These are phyloP conservation scores for Boletellus sp. DNA, from an alignment of 1,284 basidiomycete species.

Conservation along the genomic window DNA sequence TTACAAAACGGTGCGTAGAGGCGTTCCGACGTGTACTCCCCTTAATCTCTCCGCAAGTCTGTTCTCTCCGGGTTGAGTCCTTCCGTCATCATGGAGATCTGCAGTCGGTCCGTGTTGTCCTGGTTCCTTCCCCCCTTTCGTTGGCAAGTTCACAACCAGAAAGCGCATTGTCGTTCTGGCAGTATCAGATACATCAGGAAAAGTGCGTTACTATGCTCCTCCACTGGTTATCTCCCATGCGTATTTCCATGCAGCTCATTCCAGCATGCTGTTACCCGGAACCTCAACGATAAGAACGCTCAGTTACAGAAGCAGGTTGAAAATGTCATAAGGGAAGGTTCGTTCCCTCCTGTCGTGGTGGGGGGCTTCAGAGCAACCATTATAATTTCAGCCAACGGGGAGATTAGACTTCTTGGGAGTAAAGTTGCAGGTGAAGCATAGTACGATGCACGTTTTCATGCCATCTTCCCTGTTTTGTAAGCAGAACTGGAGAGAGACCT, in stretches of 20 bases:
- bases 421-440: conserved; percentile 54
- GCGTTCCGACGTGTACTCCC: conserved; percentile 9
- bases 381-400: conserved; percentile 58
- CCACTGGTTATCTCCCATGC: not conserved
- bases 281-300: conserved; percentile 73
- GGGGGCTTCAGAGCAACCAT: conserved; percentile 2
- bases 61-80: conserved; percentile 76
- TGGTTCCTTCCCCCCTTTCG: not conserved
- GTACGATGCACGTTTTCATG: not conserved
- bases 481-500: conserved; percentile 74
- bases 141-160: conserved; percentile 13
- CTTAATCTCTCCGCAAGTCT: conserved; percentile 47
- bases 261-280: conserved; percentile 75
- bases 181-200: conserved; percentile 83
- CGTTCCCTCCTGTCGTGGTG: conserved; percentile 1
- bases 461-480: conserved; percentile 4
- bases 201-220: conserved; percentile 42
- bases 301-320: conserved; percentile 79
- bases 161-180: conserved; percentile 82
- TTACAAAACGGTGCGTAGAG: conserved; percentile 71
- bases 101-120: conserved; percentile 53
- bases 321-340: conserved; percentile 76
- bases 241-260: conserved; percentile 52
- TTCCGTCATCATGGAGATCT: conserved; percentile 72
- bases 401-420: conserved; percentile 64